Conservation (phyloP, 257 asterid genomes). For the Thymus quinquecostatus region DNA sequence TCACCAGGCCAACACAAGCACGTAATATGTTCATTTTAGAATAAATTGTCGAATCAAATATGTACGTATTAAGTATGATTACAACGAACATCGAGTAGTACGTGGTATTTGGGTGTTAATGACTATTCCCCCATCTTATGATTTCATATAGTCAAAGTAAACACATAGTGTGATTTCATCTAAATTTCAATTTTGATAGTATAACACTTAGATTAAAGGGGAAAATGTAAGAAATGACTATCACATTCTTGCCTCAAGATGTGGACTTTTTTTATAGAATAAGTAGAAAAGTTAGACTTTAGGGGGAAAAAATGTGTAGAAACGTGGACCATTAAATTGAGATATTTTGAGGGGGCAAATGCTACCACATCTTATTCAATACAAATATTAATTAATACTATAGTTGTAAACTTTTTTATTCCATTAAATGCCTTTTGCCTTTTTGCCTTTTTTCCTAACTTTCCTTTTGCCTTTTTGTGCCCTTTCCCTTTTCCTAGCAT, state of each 20-base stretch:
- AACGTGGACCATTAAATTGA: conserved; percentile 31
- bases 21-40: too few relatives aligned
- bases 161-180: too few relatives aligned
- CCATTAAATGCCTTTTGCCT: conserved; percentile 32
- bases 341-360: conserved; percentile 36
- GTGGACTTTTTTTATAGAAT: neutral
- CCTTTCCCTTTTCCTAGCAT: conserved; percentile 16
- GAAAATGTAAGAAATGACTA: neutral
- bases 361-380: conserved; percentile 27
- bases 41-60: too few relatives aligned
- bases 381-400: neutral
- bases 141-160: too few relatives aligned
- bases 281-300: neutral
- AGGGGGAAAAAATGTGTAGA: neutral
- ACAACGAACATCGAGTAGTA: too few relatives aligned
- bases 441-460: conserved; percentile 21
- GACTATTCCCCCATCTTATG: too few relatives aligned
- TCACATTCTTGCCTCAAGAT: neutral
- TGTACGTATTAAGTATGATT: too few relatives aligned
- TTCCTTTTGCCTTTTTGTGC: conserved; percentile 19
- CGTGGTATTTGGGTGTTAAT: too few relatives aligned
- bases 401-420: neutral
- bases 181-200: too few relatives aligned
- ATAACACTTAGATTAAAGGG: too few relatives aligned
- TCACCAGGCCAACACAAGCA: too few relatives aligned